Evolutionary conservation across 805 yeast genomes (phyloP).

Genomic region (Vanderwaltozyma yarrowii): DNA sequence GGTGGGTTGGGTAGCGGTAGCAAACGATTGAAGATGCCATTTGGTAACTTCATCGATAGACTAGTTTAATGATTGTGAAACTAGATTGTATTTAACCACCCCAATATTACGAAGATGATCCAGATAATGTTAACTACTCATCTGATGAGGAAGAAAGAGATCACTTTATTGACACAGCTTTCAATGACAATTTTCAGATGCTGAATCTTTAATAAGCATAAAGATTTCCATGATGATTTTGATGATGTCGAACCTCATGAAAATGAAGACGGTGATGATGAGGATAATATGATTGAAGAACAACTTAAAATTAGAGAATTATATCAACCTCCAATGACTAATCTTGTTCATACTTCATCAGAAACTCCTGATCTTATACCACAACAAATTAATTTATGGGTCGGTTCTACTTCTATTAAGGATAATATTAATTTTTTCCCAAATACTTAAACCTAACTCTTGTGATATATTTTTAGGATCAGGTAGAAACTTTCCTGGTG

Average conservation of each 20-base stretch:
- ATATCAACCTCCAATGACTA: conserved; percentile 53
- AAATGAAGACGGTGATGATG: conserved; percentile 11
- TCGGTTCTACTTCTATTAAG: conserved; percentile 36
- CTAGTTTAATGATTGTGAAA: conserved; percentile 33
- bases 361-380: conserved; percentile 40
- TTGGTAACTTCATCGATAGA: conserved; percentile 33
- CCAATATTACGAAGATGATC: conserved; percentile 47
- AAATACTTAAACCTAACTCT: conserved; percentile 13
- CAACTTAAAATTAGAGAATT: conserved; percentile 38
- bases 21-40: conserved; percentile 39
- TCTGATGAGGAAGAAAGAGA: conserved; percentile 16
- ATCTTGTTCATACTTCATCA: conserved; percentile 31
- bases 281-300: conserved; percentile 24
- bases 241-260: conserved; percentile 17
- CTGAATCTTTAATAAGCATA: conserved; percentile 13
- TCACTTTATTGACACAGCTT: conserved; percentile 10
- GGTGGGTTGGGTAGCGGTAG: conserved; percentile 66
- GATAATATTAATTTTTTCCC: conserved; percentile 6
- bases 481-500: conserved; percentile 48
- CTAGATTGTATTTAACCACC: conserved; percentile 52
- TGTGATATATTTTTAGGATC: conserved; percentile 29
- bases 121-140: conserved; percentile 14
- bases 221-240: conserved; percentile 20
- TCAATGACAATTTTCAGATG: conserved; percentile 12
- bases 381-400: conserved; percentile 70